phyloP scores from a whole-genome alignment of 2,329 filamentous ascomycete genomes.

The Penicillium sp. region DNA sequence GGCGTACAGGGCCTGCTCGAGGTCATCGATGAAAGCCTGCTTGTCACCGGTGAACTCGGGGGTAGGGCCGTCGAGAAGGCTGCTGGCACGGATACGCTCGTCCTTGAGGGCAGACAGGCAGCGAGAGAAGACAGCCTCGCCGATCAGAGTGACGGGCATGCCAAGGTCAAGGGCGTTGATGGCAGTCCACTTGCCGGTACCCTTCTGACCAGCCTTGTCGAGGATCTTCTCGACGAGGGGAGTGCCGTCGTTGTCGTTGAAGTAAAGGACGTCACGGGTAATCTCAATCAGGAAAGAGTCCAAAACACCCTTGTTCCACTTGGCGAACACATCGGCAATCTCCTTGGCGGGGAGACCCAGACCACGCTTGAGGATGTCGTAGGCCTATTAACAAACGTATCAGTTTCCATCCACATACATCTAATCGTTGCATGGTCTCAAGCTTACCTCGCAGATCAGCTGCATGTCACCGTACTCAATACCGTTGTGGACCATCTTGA shows the following conservation, averaged over 20 bases:
- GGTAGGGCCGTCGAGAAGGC: constrained; percentile 66
- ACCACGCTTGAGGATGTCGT: constrained; percentile 99
- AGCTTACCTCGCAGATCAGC: constrained; percentile 86
- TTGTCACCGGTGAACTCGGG: constrained; percentile 81
- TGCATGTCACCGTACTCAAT: constrained; percentile 99
- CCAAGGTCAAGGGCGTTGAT: constrained; percentile 97
- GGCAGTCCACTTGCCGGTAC: constrained; percentile 99
- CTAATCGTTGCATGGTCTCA: no score
- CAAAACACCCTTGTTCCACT: constrained; percentile 98
- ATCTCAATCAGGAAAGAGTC: constrained; percentile 99
- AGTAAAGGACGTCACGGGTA: constrained; percentile 96
- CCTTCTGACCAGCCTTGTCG: constrained; percentile 97
- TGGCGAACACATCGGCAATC: constrained; percentile 84
- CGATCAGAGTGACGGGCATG: constrained; percentile 96
- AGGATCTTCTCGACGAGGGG: constrained; percentile 97
- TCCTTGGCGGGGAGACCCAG: constrained; percentile 82
- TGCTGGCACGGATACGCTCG: constrained; percentile 75
- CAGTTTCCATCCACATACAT: no score
- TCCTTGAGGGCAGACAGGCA: constrained; percentile 91
- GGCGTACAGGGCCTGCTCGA: constrained; percentile 97
- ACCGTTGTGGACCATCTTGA: constrained; percentile 99
- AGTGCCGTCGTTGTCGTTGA: constrained; percentile 85
- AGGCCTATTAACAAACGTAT: no score
- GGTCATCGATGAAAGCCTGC: constrained; percentile 86
- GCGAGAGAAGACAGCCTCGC: constrained; percentile 89